Conservation (phyloP, 306 rosid species). For the Rosa chinensis region DNA sequence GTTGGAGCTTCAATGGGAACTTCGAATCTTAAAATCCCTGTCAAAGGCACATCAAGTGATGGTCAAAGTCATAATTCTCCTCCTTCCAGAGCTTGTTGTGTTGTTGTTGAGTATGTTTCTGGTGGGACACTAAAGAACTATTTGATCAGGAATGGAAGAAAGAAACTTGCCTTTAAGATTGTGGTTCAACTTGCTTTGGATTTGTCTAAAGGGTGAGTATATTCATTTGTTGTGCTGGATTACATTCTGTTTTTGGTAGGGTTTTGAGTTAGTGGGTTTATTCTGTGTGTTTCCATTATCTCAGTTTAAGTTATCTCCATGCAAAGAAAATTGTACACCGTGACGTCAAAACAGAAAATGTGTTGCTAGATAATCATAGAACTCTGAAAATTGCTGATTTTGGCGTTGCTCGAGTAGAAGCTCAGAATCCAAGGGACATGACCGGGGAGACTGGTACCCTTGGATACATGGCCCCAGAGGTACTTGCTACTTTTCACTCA, state of each 20-base stretch:
- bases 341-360: constrained; percentile 78
- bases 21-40: constrained; percentile 71
- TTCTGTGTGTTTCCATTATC: constrained; percentile 17
- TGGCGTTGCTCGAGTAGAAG: constrained; percentile 94
- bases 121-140: constrained; percentile 83
- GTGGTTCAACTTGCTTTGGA: constrained; percentile 89
- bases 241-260: background rate
- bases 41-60: constrained; percentile 37
- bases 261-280: background rate
- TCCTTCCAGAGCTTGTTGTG: constrained; percentile 81
- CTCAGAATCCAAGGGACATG: constrained; percentile 79
- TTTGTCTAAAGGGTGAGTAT: constrained; percentile 74
- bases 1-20: constrained; percentile 93
- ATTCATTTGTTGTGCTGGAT: background rate
- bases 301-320: constrained; percentile 77
- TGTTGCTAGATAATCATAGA: constrained; percentile 55
- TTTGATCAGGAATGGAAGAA: constrained; percentile 59
- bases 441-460: constrained; percentile 97
- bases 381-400: constrained; percentile 85
- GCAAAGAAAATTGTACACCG: constrained; percentile 82
- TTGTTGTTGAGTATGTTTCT: constrained; percentile 80
- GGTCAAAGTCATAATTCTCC: constrained; percentile 34
- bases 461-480: constrained; percentile 98
- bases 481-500: constrained; percentile 16
- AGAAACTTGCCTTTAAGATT: constrained; percentile 65